Evolutionary conservation across 2,329 filamentous ascomycete species (phyloP).

Genomic region (Neonectria magnoliae): DNA sequence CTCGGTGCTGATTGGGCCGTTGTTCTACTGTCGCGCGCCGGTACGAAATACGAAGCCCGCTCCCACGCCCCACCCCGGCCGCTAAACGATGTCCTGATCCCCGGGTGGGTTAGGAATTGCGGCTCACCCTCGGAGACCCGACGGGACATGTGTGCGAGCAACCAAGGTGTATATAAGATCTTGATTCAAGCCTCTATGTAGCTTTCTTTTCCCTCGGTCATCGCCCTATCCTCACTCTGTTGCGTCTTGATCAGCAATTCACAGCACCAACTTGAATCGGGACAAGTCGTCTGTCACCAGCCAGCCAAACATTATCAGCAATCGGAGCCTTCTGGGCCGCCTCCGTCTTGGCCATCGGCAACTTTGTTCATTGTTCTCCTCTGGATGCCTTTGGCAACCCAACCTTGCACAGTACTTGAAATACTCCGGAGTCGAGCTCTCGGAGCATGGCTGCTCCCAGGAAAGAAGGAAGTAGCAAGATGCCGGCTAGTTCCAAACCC

Average conservation of each 20-base stretch:
- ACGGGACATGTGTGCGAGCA: neutral
- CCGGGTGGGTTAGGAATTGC: constrained; percentile 9
- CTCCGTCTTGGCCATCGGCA: neutral
- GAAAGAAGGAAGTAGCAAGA: neutral
- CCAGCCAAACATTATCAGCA: constrained; percentile 12
- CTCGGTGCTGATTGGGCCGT: neutral
- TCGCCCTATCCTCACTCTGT: neutral
- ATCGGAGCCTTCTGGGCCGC: constrained; percentile 19
- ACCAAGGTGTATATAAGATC: constrained; percentile 17
- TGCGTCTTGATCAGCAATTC: no score
- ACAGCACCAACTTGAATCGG: neutral
- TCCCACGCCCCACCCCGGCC: constrained; percentile 13
- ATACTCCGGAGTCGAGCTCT: neutral
- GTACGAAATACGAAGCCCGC: constrained; percentile 22
- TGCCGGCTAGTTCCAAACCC: constrained; percentile 16
- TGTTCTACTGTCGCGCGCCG: neutral
- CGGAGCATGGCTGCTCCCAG: neutral
- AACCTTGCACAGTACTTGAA: neutral
- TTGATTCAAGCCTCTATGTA: neutral
- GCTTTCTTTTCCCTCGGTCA: neutral
- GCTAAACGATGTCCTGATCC: constrained; percentile 5
- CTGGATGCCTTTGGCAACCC: neutral
- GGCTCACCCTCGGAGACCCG: constrained; percentile 6
- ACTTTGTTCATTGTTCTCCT: neutral
- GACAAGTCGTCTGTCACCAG: neutral